Evolutionary conservation across 1,284 basidiomycete species (phyloP).

Genomic region (Ganoderma sinense): DNA sequence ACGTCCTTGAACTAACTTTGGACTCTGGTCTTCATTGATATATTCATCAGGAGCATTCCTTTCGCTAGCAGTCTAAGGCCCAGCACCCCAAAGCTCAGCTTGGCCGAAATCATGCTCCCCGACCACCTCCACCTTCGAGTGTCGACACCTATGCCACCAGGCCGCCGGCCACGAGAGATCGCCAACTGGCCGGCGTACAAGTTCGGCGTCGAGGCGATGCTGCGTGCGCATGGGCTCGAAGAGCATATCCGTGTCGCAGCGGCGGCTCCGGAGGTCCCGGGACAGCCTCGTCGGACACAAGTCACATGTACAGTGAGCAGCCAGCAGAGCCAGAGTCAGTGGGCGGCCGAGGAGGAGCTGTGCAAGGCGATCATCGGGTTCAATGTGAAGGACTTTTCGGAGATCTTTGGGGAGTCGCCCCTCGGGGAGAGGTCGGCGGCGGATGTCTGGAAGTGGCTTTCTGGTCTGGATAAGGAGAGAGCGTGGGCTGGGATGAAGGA

Average conservation of each 20-base stretch:
- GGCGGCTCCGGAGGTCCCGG: too few relatives aligned
- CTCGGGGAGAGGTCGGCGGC: not conserved
- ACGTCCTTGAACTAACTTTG: not conserved
- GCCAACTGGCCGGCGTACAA: slow-evolving; percentile 16
- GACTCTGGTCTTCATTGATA: too few relatives aligned
- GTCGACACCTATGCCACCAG: too few relatives aligned
- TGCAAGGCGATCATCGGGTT: slow-evolving; percentile 11
- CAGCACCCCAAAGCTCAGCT: not conserved
- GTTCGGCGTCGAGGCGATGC: slow-evolving; percentile 9
- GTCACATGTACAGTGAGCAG: too few relatives aligned
- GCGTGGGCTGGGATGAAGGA: not conserved
- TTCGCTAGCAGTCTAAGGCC: too few relatives aligned
- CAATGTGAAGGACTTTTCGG: slow-evolving; percentile 8
- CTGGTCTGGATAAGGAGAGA: not conserved
- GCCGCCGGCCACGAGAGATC: too few relatives aligned
- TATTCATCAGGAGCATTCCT: not conserved
- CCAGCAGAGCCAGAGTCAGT: too few relatives aligned
- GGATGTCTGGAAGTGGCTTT: not conserved
- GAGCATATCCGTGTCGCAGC: not conserved
- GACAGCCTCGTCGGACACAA: not conserved
- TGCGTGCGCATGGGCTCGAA: slow-evolving; percentile 11
- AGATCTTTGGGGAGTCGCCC: not conserved
- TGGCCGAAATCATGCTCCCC: slow-evolving; percentile 13
- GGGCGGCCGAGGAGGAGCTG: slow-evolving; percentile 16
- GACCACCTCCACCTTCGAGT: slow-evolving; percentile 9